Percentiles rank a stretch among this genome's conserved stretches.
Conservation (phyloP, 2,329 filamentous ascomycete species). For the Colletotrichum ledebouriae region DNA sequence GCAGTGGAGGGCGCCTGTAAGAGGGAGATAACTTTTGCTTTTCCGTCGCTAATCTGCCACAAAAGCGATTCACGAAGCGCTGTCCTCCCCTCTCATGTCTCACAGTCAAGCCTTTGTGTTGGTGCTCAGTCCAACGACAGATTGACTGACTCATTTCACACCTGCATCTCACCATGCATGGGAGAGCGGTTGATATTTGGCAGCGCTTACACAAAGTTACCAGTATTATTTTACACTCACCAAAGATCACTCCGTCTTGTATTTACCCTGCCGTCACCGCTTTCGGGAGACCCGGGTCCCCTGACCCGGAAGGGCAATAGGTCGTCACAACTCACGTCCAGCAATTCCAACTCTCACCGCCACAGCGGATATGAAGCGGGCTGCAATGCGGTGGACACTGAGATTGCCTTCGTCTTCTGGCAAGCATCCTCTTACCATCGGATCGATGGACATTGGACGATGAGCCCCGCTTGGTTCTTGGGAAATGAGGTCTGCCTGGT, state of each 20-base stretch:
- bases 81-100: constrained; percentile 18
- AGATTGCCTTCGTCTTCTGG: constrained; percentile 6
- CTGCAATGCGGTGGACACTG: constrained; percentile 17
- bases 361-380: constrained; percentile 9
- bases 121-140: background rate
- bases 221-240: no score
- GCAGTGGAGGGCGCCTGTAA: constrained; percentile 19
- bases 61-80: constrained; percentile 15
- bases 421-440: constrained; percentile 12
- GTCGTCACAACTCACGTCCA: constrained; percentile 20
- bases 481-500: constrained; percentile 16
- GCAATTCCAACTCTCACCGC: constrained; percentile 14
- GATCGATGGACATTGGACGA: background rate
- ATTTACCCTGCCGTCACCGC: constrained; percentile 1
- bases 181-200: background rate
- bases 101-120: background rate
- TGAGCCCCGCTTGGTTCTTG: constrained; percentile 17
- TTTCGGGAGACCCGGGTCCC: background rate
- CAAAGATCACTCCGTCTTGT: constrained; percentile 1
- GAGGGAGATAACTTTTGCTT: constrained; percentile 23
- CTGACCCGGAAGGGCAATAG: constrained; percentile 4
- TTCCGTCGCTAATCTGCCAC: constrained; percentile 22
- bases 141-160: background rate
- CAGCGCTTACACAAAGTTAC: constrained; percentile 5
- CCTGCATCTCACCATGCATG: background rate